Evolutionary conservation across 352 stramenopile species (phyloP).

Genomic region (Phytophthora lateralis): DNA sequence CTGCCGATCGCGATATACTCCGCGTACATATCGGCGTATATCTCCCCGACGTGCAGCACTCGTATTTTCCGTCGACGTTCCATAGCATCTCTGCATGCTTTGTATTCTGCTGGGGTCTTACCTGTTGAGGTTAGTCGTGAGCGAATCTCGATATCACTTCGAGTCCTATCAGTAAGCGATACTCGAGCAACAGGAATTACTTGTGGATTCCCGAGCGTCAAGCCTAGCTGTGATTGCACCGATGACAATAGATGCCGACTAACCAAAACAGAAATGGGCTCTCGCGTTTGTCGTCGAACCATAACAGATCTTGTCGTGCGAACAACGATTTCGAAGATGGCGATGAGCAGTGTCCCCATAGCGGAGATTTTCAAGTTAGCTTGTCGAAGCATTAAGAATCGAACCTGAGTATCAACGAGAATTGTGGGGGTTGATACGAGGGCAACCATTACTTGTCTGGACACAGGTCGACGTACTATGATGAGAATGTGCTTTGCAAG

Average conservation of each 20-base stretch:
- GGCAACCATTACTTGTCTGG: slow-evolving; percentile 19
- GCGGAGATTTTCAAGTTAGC: slow-evolving; percentile 28
- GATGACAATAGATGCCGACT: background rate
- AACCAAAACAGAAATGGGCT: background rate
- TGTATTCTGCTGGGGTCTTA: slow-evolving; percentile 8
- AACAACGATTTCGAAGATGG: slow-evolving; percentile 32
- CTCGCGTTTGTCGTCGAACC: slow-evolving; percentile 9
- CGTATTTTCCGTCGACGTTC: slow-evolving; percentile 12
- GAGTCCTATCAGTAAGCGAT: background rate
- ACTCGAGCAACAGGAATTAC: slow-evolving; percentile 1
- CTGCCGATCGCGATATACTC: slow-evolving; percentile 55
- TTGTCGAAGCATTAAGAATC: slow-evolving; percentile 36
- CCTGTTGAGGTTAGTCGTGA: slow-evolving; percentile 7
- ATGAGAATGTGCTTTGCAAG: slow-evolving; percentile 21
- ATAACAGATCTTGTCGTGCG: slow-evolving; percentile 27
- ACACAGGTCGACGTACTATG: slow-evolving; percentile 8
- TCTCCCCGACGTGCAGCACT: slow-evolving; percentile 31
- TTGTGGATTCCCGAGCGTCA: background rate
- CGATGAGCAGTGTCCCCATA: slow-evolving; percentile 23
- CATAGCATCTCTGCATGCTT: slow-evolving; percentile 3
- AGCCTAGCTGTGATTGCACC: background rate
- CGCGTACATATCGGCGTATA: slow-evolving; percentile 50
- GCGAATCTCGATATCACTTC: slow-evolving; percentile 6
- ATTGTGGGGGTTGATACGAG: slow-evolving; percentile 40
- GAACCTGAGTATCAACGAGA: slow-evolving; percentile 47